Evolutionary conservation across 2,329 filamentous ascomycete genomes (phyloP).

Genomic region (Trichoderma endophyticum): DNA sequence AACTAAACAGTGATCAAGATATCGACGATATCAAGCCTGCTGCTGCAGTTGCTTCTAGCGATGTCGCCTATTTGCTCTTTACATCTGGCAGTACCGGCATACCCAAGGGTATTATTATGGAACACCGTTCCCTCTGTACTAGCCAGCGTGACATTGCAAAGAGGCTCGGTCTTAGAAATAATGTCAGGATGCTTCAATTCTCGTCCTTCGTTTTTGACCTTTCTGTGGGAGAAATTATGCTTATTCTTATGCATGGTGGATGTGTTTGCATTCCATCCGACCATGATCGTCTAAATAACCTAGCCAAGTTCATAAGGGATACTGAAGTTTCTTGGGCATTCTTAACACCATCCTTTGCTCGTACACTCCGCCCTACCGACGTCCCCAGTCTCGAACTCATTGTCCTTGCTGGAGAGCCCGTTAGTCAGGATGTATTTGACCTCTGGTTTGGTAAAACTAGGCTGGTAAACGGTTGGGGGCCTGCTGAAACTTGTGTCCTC

Average conservation of each 20-base stretch:
- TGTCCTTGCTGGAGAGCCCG: constrained; percentile 16
- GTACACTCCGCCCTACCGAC: constrained; percentile 21
- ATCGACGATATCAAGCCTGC: constrained; percentile 24
- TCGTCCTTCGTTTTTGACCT: constrained; percentile 18
- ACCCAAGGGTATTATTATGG: constrained; percentile 25
- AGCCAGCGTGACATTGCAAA: constrained; percentile 11
- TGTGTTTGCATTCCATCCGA: constrained; percentile 20
- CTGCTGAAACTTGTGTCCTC: constrained; percentile 17
- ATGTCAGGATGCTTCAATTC: constrained; percentile 20
- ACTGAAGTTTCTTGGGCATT: constrained; percentile 18
- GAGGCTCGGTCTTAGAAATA: neutral
- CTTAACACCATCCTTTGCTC: constrained; percentile 17
- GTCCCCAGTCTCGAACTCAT: constrained; percentile 16
- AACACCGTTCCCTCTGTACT: constrained; percentile 44
- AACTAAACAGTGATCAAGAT: neutral
- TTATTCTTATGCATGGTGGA: constrained; percentile 12
- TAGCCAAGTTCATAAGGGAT: neutral
- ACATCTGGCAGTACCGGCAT: constrained; percentile 27
- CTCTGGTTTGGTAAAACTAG: constrained; percentile 13
- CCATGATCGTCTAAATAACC: constrained; percentile 5
- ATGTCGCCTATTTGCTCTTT: constrained; percentile 26
- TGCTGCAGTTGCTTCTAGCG: constrained; percentile 18
- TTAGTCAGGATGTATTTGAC: constrained; percentile 16
- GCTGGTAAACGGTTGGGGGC: constrained; percentile 17
- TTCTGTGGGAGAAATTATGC: constrained; percentile 17